Base-by-base conservation (phyloP, 1,139 yeast species). In the Saccharomycopsis phalli region DNA sequence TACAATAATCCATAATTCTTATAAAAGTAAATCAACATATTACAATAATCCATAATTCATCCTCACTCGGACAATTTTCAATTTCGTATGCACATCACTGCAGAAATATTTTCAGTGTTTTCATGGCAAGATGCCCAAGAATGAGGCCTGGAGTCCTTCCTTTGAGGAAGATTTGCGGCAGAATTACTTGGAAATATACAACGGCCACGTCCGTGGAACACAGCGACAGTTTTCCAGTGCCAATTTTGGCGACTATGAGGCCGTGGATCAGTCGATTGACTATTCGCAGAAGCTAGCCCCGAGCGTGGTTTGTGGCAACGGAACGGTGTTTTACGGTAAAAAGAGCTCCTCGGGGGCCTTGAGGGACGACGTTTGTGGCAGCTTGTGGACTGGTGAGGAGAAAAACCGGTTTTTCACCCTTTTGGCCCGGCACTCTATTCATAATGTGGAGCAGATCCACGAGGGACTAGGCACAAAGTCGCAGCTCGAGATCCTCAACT, bases 351-450 rank as follows among this genome's bases (percentile, higher is more conserved):
- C 20, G 14, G 16, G 4, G 7, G 7, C 13, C 4, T n/a, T n/a
- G n/a, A n/a, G 8, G 8, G 13, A 13, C 4, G 31, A 37, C 11
- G 31, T 26, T 4, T 8, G 16, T 17, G 63, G 63, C 2, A 38
- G 51, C 1, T 26, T 45, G 2, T 59, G 63, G 63, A 47, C 52
- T 5, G 33, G 38, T 3, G 32, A 31, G 1, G 62, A 59, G 26
- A 59, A 59, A 40, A 55, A 53, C 13, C 26, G 31, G 17, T 59
- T 58, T 40, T 59, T 46, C 29, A 37, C 43, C 11, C 17, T 58
- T 35, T 50, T 63, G 20, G 56, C 65, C 5, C 53, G 66, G 25
- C 57, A 55, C 46, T 60, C 68, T 11, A 68, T 67, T 38, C 70
- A 68, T 48, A 50, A 59, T 16, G 40, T 59, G 4, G 67, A 63